Base-by-base conservation (phyloP, 192 early-diverging fungal species). In the Oehlia diaphana region DNA sequence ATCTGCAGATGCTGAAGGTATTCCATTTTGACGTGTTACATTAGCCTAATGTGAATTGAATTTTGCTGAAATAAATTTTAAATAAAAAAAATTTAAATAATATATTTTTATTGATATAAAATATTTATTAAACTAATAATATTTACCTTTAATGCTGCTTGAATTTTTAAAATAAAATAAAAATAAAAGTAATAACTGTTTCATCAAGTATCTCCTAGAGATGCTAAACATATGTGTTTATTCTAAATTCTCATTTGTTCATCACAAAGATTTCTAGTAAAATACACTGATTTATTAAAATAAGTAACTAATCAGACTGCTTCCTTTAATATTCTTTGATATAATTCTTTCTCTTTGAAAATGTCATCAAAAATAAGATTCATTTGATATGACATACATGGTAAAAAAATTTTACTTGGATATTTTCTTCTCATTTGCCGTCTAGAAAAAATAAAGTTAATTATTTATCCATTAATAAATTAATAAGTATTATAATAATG, bases 361-460 rank as follows among this genome's bases (percentile, higher is more conserved):
- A 71, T 71, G 2, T 71, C 39, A 44, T 5, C 69, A 44, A 71
- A 71, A 42, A 71, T n/a, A 10, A 71, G 39, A 44, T 71, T 71
- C 6, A 71, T 71, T 42, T 71, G 69, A 16, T 71, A 39, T 7
- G 69, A 4, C 69, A 71, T 71, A n/a, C n/a, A n/a, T n/a, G n/a
- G n/a, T n/a, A n/a, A n/a, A n/a, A n/a, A n/a, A n/a, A n/a, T n/a
- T n/a, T n/a, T n/a, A n/a, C n/a, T n/a, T n/a, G n/a, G n/a, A n/a
- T n/a, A n/a, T n/a, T n/a, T n/a, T n/a, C n/a, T 71, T 71, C 69
- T 9, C 39, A 71, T 14, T 42, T 42, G 8, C 44, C n/a, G 10
- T 71, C 39, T 71, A 61, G 2, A 42, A 71, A 71, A 71, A 42
- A 5, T 71, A 33, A 42, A 71, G 7, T 71, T 9, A n/a, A n/a